Base-by-base conservation (phyloP, 2,329 filamentous ascomycete genomes). In the Fusarium hainanense region DNA sequence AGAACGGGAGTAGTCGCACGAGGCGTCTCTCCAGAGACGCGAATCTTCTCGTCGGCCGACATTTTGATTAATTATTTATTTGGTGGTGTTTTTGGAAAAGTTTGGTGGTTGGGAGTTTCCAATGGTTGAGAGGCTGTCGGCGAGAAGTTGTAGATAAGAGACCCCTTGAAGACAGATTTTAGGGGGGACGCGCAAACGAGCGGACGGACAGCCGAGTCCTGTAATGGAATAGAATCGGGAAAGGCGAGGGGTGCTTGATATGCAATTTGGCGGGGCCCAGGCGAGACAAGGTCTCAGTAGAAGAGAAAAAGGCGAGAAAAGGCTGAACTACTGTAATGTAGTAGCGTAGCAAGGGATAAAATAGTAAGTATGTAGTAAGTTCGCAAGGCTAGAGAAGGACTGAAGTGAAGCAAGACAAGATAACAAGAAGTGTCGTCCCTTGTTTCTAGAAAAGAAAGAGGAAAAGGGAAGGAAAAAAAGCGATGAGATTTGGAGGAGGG, bases 21-120 rank as follows among this genome's bases (percentile, higher is more conserved):
- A 60, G 88, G 84, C 75, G 87, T 84, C 80, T 97, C 94, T 80
- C 92, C 92, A 48, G 93, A 97, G 76, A 90, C 86, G 78, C 94
- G 91, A 75, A 87, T 90, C 84, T 97, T 98, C 81, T 97, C 92
- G 79, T 92, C 92, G 76, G 69, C 75, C 68, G 79, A 79, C 79
- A 81, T 81, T 47, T 34, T 76, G 74, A 65, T 52, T 56, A 48
- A 89, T 42, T 56, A 56, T 44, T 91, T 92, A 67, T 18, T 79
- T 52, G 59, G 27, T 83, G 77, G 66, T 77, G 72, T 68, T 69
- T 64, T 52, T 34, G 67, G 62, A 65, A 73, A 74, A 70, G 63
- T 66, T 57, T 52, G 49, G 50, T 61, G 57, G 47, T 52, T 52
- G 44, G 21, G 25, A 37, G 54, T 57, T 66, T 37, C 34, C 34